Base-by-base conservation (phyloP, 2,329 filamentous ascomycete species). In the Hypomyces perniciosus region DNA sequence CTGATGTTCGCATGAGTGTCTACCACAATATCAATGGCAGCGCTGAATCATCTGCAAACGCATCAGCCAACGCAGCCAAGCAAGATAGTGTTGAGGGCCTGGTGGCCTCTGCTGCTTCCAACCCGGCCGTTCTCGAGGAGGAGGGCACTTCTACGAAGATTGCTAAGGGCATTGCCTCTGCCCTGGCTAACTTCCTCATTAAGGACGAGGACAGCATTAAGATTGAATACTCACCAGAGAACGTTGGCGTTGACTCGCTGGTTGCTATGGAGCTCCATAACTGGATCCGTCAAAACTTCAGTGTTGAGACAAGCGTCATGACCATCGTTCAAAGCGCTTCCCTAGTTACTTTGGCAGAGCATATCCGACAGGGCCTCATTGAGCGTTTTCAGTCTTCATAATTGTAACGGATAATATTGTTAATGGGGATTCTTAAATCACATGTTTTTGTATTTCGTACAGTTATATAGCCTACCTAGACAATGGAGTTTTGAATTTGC, bases 201-300 rank as follows among this genome's bases (percentile, higher is more conserved):
- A 56, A 47, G 29, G 50, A 54, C 2, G 53, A 54, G 3, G 53
- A 54, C n/a, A 53, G 50, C 13, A 37, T 58, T 2, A 46, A 54
- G 6, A 3, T 51, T 2, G 31, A 51, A 8, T n/a, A 37, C n/a
- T 48, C 52, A 4, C 44, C 39, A 1, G 56, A 54, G n/a, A 20
- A 45, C 4, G 30, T 53, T 1, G 59, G 59, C 0, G 42, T 63
- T 7, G 61, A 63, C 27, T 62, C 59, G 3, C 38, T 63, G 7
- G 58, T 62, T 0, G 55, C 52, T 3, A 56, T 62, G 7, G 61
- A 63, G 48, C 30, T 63, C 12, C 50, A 58, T 2, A 57, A 56
- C 31, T 63, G 58, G 60, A 56, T 58, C 8, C 44, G 54, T 1
- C 54, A 50, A 39, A 52, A 53, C 9, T 45, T 62, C 9, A 44